A percentile compares a stretch with the other conserved stretches of the same genome.
Evolutionary conservation across 257 asterid genomes (phyloP).

Genomic region (Leptodermis oblonga): DNA sequence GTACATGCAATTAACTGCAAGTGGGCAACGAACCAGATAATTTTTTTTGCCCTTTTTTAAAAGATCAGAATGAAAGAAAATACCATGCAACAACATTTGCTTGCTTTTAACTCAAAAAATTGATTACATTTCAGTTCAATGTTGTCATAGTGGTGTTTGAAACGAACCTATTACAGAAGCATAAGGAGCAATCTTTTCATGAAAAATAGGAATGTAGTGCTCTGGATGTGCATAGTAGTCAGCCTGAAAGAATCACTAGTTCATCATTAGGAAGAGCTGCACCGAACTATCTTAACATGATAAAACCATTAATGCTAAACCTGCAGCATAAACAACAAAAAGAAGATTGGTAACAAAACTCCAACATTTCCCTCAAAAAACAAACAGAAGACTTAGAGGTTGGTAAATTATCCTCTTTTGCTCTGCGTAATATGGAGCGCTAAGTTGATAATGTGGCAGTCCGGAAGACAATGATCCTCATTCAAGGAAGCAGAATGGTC

Average conservation of each 20-base stretch:
- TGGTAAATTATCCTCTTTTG: too few relatives aligned
- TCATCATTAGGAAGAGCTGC: background rate
- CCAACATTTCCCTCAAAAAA: background rate
- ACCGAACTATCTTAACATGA: background rate
- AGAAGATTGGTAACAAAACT: background rate
- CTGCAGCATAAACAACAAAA: background rate
- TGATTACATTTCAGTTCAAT: background rate
- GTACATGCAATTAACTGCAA: constrained; percentile 92
- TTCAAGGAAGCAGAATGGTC: too few relatives aligned
- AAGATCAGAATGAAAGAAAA: background rate
- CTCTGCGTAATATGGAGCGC: too few relatives aligned
- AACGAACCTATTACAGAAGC: constrained; percentile 81
- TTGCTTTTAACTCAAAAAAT: background rate
- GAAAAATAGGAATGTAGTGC: constrained; percentile 69
- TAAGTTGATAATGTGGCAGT: too few relatives aligned
- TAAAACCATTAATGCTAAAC: background rate
- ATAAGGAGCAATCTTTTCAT: constrained; percentile 79
- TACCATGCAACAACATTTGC: background rate
- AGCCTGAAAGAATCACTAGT: constrained; percentile 40
- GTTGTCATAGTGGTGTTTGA: constrained; percentile 3
- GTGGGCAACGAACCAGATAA: background rate
- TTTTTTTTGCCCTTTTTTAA: background rate
- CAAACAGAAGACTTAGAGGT: too few relatives aligned
- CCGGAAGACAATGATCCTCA: too few relatives aligned
- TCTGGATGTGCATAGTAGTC: constrained; percentile 96